Evolutionary conservation across 768 basidiomycete species (phyloP).

Genomic region (Tulasnella sp.): DNA sequence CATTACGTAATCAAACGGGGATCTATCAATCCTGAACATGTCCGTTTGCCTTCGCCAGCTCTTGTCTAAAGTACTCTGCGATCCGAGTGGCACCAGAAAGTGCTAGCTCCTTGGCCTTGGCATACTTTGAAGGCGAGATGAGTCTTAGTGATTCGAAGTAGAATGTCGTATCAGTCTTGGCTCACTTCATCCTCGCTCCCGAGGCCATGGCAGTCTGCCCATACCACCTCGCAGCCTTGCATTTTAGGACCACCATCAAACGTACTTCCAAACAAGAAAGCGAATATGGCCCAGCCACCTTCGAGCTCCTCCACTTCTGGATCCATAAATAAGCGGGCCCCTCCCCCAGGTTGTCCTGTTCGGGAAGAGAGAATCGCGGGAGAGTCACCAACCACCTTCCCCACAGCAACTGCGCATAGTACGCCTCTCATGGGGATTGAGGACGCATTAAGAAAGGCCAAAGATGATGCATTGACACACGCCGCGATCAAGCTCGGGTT

Average conservation of each 20-base stretch:
- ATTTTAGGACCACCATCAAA: neutral
- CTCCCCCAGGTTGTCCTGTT: constrained; percentile 20
- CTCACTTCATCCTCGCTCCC: constrained; percentile 5
- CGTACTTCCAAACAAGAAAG: constrained; percentile 38
- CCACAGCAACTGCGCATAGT: constrained; percentile 56
- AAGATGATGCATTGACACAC: constrained; percentile 56
- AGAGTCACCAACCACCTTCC: constrained; percentile 17
- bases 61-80: neutral
- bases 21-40: neutral
- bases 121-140: neutral
- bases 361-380: neutral
- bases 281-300: constrained; percentile 51
- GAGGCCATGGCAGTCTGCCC: constrained; percentile 13
- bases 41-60: neutral
- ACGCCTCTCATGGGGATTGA: constrained; percentile 66
- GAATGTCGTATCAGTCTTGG: neutral
- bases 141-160: neutral
- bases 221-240: constrained; percentile 8
- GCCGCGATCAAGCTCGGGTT: constrained; percentile 39
- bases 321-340: constrained; percentile 37
- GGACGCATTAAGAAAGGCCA: constrained; percentile 57
- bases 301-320: constrained; percentile 37
- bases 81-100: neutral
- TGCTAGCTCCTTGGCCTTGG: neutral
- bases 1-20: neutral